Evolutionary conservation across 768 basidiomycete genomes (phyloP), one percentile per base, ranked within the genome.

Genomic region (Auriscalpium vulgare): DNA sequence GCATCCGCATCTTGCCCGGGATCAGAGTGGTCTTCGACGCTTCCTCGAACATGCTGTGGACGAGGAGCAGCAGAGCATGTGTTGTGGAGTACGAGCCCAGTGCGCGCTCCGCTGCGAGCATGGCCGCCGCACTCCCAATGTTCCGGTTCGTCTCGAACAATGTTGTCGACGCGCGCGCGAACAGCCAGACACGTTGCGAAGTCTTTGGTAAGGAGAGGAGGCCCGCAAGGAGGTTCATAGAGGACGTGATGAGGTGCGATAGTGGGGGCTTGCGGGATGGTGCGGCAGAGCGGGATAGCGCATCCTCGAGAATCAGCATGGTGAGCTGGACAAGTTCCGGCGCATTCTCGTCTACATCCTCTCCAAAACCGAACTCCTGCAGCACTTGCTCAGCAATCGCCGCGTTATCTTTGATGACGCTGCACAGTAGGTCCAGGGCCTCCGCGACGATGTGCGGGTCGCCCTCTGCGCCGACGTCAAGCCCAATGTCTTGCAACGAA

Each of bases 101-200:
- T 36, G 82, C 72, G 19, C 89, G 77, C 68, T 92, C 87, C 4
- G 80, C 71, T 1, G 85, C 78, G 58, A 95, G 72, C n/a, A 84
- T 81, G 45, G 79, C 74, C 4, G 85, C 82, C 5, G 82, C 81
- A 58, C 82, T 81, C 10, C 81, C 83, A 35, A 76, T 70, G 7
- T 71, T 66, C 46, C 75, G 75, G 23, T 81, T 82, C 6, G 83
- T 75, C 16, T 88, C 86, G 62, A 95, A 91, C 29, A 97, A 77
- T 19, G 84, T 78, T 0, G 80, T 74, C 0, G 91, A 87, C 6
- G 88, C 87, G 11, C 91, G 84, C 17, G 95, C 80, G 63, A 88
- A 94, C 10, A 92, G 74, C 93, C 92, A 95, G 21, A 95, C 88
- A 2, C 87, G 80, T 60, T 83, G 82, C n/a, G 89, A 87, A 64